A percentile compares a stretch with the other conserved stretches of the same genome.
Conservation (phyloP, 176 grass and related monocot genomes). For the Aegilops speltoides region DNA sequence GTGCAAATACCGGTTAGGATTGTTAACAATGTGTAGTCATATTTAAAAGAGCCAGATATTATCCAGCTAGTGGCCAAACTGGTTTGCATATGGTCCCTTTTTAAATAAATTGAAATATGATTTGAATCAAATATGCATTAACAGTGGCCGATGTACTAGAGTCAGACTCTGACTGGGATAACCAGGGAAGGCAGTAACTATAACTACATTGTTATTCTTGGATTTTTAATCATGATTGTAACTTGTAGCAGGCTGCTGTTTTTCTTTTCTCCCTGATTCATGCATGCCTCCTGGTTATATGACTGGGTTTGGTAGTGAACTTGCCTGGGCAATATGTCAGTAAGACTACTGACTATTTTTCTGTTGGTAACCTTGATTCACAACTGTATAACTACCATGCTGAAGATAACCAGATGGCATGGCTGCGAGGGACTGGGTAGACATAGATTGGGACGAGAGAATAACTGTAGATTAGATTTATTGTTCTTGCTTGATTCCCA, state of each 20-base stretch:
- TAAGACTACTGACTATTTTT: neutral
- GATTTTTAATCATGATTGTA: neutral
- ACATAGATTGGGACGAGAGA: no score
- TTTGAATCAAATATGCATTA: neutral
- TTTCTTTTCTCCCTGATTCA: neutral
- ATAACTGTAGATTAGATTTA: neutral
- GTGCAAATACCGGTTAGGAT: neutral
- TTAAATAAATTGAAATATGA: neutral
- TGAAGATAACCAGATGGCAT: neutral
- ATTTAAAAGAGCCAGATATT: neutral
- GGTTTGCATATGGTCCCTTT: neutral
- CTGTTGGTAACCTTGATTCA: neutral
- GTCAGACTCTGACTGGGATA: neutral
- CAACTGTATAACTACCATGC: neutral
- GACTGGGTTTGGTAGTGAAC: neutral
- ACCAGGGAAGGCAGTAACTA: neutral
- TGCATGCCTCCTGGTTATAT: neutral
- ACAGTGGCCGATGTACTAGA: neutral
- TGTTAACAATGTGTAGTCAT: neutral
- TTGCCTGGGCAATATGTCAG: neutral
- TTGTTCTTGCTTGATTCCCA: neutral
- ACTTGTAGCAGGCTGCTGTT: neutral
- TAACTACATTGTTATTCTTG: conserved; percentile 12
- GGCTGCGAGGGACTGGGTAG: neutral
- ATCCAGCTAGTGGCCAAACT: neutral